Evolutionary conservation across 495 filamentous ascomycete genomes (phyloP), one percentile per base, ranked within the genome.

Genomic region (Tuber microsphaerosporum): DNA sequence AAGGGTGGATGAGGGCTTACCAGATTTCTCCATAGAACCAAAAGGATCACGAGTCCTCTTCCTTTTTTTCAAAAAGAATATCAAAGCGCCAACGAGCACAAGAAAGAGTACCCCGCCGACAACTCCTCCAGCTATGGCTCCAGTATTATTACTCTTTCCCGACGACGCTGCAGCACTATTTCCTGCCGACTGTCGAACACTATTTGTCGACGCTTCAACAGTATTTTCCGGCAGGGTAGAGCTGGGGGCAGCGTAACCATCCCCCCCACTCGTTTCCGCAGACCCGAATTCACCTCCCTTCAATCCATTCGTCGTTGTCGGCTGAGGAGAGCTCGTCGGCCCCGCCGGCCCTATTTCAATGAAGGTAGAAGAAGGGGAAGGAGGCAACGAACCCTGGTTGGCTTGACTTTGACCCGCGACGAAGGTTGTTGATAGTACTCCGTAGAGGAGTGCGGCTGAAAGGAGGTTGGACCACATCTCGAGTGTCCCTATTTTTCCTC

Each of bases 111-210:
- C 14, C 12, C 82, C 82, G 19, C 74, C 82, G 39, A 83, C n/a
- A 19, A 83, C 78, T 37, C 82, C 82, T 51, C 82, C 82, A n/a
- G 71, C 72, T 31, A 83, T 81, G 4, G 74, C 68, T 19, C 72
- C 79, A 10, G 46, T 48, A 46, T 75, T 78, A 20, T 43, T 70
- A 37, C 7, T 44, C 42, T 41, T 26, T 34, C 34, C 34, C 34
- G 34, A 37, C 2, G 34, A 37, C 2, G 34, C 34, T 37, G n/a
- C n/a, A n/a, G n/a, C n/a, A n/a, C n/a, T n/a, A n/a, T n/a, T n/a
- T n/a, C n/a, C n/a, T n/a, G n/a, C n/a, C n/a, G n/a, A n/a, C n/a
- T n/a, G n/a, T n/a, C n/a, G n/a, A n/a, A n/a, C n/a, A n/a, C n/a
- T n/a, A n/a, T n/a, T n/a, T n/a, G n/a, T n/a, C n/a, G n/a, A n/a